These are phyloP conservation scores for Diplosphaera chodatii DNA, from an alignment of 139 green algal species.

Conservation along the genomic window DNA sequence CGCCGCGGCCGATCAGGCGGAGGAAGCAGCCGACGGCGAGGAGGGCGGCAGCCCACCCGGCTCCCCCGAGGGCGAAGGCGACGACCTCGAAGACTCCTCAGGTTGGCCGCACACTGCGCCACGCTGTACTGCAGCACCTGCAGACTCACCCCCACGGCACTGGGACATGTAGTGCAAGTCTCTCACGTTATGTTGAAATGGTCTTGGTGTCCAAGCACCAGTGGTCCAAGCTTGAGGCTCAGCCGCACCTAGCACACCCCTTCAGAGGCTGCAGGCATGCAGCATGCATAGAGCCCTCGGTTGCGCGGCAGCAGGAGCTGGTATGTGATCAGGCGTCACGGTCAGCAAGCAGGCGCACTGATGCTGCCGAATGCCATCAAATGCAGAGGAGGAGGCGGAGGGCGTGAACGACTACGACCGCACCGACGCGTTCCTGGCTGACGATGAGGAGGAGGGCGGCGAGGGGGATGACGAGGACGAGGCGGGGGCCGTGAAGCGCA, in stretches of 20 bases:
- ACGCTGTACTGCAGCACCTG: no score
- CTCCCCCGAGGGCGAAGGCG: conserved; percentile 1
- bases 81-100: conserved; percentile 2
- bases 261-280: no score
- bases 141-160: no score
- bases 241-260: no score
- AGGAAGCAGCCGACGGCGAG: background rate
- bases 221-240: no score
- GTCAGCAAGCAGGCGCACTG: background rate
- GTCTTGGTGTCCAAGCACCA: no score
- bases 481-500: background rate
- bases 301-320: no score
- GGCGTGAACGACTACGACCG: conserved; percentile 26
- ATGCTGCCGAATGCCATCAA: background rate
- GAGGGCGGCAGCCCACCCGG: background rate
- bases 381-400: conserved; percentile 23
- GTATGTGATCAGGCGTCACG: background rate
- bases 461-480: conserved; percentile 21
- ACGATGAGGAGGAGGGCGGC: conserved; percentile 31
- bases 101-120: no score
- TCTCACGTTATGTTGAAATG: no score
- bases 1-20: background rate
- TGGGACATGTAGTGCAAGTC: no score
- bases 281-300: no score
- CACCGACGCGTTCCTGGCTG: conserved; percentile 34